Evolutionary conservation across 768 basidiomycete genomes (phyloP).

Genomic region (Lanmaoa rubissima): DNA sequence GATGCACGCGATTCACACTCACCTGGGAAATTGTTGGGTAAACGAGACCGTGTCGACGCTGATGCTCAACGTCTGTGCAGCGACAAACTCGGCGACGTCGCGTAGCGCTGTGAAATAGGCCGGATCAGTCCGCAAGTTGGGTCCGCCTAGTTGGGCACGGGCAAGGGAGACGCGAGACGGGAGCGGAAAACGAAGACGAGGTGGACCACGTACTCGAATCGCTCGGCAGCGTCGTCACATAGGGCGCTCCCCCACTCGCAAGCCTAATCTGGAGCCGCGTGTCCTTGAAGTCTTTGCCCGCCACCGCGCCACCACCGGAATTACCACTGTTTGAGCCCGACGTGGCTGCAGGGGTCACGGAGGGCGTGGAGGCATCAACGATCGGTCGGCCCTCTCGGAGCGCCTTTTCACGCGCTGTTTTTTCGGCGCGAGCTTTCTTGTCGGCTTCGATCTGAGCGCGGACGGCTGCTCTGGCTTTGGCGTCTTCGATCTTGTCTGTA

Average conservation of each 20-base stretch:
- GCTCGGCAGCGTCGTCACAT: conserved; percentile 78
- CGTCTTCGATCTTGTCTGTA: conserved; percentile 87
- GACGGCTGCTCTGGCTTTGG: conserved; percentile 79
- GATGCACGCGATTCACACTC: conserved; percentile 15
- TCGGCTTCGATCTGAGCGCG: conserved; percentile 95
- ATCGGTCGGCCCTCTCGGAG: conserved; percentile 72
- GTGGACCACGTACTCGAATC: conserved; percentile 59
- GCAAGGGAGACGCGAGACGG: neutral
- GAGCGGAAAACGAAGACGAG: neutral
- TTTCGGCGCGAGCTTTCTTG: conserved; percentile 85
- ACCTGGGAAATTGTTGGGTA: conserved; percentile 85
- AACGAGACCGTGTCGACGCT: conserved; percentile 79
- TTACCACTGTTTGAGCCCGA: conserved; percentile 24
- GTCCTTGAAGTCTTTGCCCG: conserved; percentile 79
- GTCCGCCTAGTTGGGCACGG: neutral
- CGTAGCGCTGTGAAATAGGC: conserved; percentile 54
- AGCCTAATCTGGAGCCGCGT: conserved; percentile 90
- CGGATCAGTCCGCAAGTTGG: neutral
- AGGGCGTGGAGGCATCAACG: conserved; percentile 30
- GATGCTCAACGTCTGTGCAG: conserved; percentile 64
- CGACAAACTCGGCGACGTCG: conserved; percentile 86
- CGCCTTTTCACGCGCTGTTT: conserved; percentile 87
- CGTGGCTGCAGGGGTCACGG: conserved; percentile 35
- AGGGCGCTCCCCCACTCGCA: conserved; percentile 72
- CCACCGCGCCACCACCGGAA: conserved; percentile 34